Evolutionary conservation across 139 green algal species (phyloP).

Genomic region (Eudorina sp.): DNA sequence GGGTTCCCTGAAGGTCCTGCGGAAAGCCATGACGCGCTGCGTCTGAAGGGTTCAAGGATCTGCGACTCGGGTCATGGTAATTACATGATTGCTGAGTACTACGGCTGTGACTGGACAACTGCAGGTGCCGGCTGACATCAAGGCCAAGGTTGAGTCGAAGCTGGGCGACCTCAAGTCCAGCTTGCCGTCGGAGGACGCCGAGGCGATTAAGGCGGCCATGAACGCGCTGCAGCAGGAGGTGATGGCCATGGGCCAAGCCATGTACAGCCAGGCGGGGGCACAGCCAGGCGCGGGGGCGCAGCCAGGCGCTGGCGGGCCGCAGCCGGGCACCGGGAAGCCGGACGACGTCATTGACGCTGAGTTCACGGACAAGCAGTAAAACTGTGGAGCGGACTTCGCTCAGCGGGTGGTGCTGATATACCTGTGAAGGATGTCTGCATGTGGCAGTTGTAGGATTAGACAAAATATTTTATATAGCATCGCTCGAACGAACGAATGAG

Average conservation of each 20-base stretch:
- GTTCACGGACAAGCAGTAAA: conserved; percentile 87
- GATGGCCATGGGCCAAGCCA: conserved; percentile 93
- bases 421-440: too few species aligned
- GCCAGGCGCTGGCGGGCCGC: conserved; percentile 38
- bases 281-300: conserved; percentile 47
- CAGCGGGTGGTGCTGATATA: too few species aligned
- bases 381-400: too few species aligned
- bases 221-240: conserved; percentile 93
- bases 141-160: conserved; percentile 93
- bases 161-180: conserved; percentile 80
- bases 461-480: too few species aligned
- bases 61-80: too few species aligned
- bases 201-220: conserved; percentile 91
- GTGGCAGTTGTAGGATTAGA: too few species aligned
- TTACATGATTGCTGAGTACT: too few species aligned
- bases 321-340: conserved; percentile 54
- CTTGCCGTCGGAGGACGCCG: conserved; percentile 76
- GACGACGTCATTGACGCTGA: conserved; percentile 98
- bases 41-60: too few species aligned
- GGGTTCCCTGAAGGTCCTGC: too few species aligned
- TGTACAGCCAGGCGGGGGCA: conserved; percentile 83
- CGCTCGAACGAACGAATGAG: too few species aligned
- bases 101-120: too few species aligned
- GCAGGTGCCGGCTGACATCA: conserved; percentile 79
- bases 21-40: too few species aligned